phyloP scores from a whole-genome alignment of 495 filamentous ascomycete species.

The Daldinia loculata region DNA sequence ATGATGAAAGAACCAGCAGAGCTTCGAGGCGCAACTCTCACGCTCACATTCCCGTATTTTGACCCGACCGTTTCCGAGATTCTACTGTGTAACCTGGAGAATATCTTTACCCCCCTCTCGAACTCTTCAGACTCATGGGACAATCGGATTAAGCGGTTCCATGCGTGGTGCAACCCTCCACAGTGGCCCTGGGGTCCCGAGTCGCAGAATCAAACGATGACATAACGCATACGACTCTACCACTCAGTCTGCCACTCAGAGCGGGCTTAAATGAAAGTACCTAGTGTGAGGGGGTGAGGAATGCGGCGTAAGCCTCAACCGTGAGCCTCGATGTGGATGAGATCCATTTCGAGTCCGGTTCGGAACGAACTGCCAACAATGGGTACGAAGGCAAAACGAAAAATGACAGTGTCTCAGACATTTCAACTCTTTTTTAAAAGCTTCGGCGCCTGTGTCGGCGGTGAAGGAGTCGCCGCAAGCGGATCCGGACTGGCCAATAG shows the following conservation, averaged over 20 bases:
- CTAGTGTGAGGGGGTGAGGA: constrained; percentile 18
- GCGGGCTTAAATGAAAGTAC: constrained; percentile 1
- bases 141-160: constrained; percentile 16
- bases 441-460: constrained; percentile 38
- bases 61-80: constrained; percentile 1
- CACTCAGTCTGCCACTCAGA: constrained; percentile 3
- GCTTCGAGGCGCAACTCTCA: no score
- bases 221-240: constrained; percentile 22
- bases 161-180: constrained; percentile 22
- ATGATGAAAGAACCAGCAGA: neutral
- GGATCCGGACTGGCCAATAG: constrained; percentile 31
- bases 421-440: constrained; percentile 24
- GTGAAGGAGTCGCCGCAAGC: constrained; percentile 38
- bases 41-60: neutral
- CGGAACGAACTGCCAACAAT: constrained; percentile 18
- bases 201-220: constrained; percentile 35
- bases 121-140: neutral
- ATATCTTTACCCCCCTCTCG: neutral
- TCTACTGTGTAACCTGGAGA: neutral
- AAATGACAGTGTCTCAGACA: constrained; percentile 8
- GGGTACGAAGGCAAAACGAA: neutral
- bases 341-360: constrained; percentile 10
- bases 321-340: neutral
- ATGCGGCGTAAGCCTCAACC: constrained; percentile 30
- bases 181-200: constrained; percentile 20